Evolutionary conservation across 2,329 filamentous ascomycete genomes (phyloP).

Genomic region (Cercospora zeina): DNA sequence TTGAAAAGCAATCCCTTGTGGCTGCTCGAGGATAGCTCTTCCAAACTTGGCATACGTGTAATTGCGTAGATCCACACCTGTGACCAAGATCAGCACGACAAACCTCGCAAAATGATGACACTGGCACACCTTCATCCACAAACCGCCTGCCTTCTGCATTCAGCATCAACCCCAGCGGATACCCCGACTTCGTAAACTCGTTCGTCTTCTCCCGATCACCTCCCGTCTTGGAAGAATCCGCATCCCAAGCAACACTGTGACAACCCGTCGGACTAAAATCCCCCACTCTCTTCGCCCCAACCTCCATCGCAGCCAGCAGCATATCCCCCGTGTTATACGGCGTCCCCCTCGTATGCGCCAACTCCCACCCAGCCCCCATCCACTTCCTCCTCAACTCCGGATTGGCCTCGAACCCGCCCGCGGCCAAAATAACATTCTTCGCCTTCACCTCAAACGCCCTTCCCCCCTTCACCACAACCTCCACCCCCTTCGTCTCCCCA

Average conservation of each 20-base stretch:
- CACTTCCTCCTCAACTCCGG: constrained; percentile 57
- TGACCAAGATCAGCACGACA: neutral
- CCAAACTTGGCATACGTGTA: constrained; percentile 69
- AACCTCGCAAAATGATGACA: neutral
- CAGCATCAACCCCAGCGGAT: constrained; percentile 66
- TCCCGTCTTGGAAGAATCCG: constrained; percentile 55
- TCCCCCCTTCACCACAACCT: constrained; percentile 37
- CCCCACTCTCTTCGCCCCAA: constrained; percentile 55
- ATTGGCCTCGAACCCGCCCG: constrained; percentile 66
- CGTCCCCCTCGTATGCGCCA: constrained; percentile 62
- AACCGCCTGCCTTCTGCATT: constrained; percentile 62
- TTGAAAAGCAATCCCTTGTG: constrained; percentile 61
- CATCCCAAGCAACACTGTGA: constrained; percentile 66
- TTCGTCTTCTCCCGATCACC: constrained; percentile 64
- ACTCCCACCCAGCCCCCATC: constrained; percentile 62
- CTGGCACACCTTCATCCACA: constrained; percentile 58
- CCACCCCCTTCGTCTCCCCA: constrained; percentile 41
- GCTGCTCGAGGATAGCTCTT: constrained; percentile 60
- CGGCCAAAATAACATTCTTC: constrained; percentile 55
- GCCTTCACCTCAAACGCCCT: constrained; percentile 39
- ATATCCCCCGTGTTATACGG: constrained; percentile 64
- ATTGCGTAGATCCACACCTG: constrained; percentile 60
- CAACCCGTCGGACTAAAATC: constrained; percentile 61
- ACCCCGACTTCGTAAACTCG: constrained; percentile 68
- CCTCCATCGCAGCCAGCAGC: constrained; percentile 56